Conservation (phyloP, 2,329 filamentous ascomycete species). For the Colletotrichum spaethianum region DNA sequence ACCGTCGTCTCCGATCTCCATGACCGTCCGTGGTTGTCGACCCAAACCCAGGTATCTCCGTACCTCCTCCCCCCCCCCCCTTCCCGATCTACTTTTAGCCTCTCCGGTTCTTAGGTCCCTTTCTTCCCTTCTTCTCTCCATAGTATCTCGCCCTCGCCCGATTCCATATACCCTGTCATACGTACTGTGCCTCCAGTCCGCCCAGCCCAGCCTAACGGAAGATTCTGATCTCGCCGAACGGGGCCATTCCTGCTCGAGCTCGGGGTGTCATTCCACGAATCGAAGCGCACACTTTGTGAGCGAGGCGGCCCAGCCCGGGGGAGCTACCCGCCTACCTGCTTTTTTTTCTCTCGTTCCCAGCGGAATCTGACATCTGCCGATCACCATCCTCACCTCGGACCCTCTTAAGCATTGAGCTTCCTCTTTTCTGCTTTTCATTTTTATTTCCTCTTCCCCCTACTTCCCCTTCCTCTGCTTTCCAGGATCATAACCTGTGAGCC, state of each 20-base stretch:
- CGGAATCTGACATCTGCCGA: constrained; percentile 18
- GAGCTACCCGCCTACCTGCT: background rate
- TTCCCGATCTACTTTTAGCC: constrained; percentile 36
- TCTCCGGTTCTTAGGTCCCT: constrained; percentile 10
- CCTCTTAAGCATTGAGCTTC: constrained; percentile 33
- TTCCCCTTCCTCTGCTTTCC: background rate
- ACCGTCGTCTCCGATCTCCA: constrained; percentile 19
- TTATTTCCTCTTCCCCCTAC: background rate
- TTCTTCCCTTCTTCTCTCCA: constrained; percentile 7
- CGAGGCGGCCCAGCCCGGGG: constrained; percentile 37
- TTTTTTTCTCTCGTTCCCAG: background rate
- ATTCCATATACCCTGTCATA: background rate
- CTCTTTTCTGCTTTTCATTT: constrained; percentile 4
- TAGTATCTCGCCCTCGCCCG: background rate
- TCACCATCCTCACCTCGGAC: constrained; percentile 30
- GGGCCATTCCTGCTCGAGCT: constrained; percentile 27
- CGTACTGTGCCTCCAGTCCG: no score
- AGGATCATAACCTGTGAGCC: background rate
- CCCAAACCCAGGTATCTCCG: constrained; percentile 3
- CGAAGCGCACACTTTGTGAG: constrained; percentile 23
- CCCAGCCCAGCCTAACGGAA: constrained; percentile 31
- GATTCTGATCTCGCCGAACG: constrained; percentile 27
- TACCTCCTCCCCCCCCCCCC: constrained; percentile 3
- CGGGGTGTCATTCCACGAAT: constrained; percentile 41
- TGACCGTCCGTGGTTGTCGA: background rate